Evolutionary conservation across 257 asterid species (phyloP).

Genomic region (Asclepias syriaca): DNA sequence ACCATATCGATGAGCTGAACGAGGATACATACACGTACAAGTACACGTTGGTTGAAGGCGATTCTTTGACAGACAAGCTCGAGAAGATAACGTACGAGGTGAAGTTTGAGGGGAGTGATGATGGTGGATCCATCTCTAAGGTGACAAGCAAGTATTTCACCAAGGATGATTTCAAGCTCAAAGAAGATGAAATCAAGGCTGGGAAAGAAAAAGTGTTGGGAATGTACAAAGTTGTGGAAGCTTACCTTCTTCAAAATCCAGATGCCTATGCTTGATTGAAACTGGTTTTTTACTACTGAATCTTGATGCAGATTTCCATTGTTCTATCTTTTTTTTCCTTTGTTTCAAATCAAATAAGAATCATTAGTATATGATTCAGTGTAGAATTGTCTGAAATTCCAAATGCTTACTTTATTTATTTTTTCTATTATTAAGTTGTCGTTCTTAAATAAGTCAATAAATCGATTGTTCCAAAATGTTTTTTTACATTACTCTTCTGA

Average conservation of each 20-base stretch:
- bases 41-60: slow-evolving; percentile 4
- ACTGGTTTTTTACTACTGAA: background rate
- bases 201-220: slow-evolving; percentile 4
- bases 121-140: slow-evolving; percentile 4
- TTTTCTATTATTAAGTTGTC: too few species aligned
- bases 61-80: background rate
- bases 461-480: background rate
- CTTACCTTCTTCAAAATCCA: slow-evolving; percentile 1
- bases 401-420: background rate
- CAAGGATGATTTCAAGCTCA: background rate
- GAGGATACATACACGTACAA: slow-evolving; percentile 5
- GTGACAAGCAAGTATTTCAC: slow-evolving; percentile 6
- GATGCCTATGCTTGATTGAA: slow-evolving; percentile 5
- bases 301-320: background rate
- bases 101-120: background rate
- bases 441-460: too few species aligned
- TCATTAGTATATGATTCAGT: background rate
- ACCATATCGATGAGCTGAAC: slow-evolving; percentile 2
- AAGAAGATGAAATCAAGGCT: slow-evolving; percentile 7
- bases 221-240: slow-evolving; percentile 3
- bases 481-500: too few species aligned
- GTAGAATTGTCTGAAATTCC: background rate
- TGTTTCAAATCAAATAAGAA: background rate
- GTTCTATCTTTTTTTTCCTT: background rate
- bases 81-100: slow-evolving; percentile 3